Evolutionary conservation across 148 eudicot genomes (phyloP), one percentile per base, ranked within the genome.

Genomic region (Spergularia bocconei): DNA sequence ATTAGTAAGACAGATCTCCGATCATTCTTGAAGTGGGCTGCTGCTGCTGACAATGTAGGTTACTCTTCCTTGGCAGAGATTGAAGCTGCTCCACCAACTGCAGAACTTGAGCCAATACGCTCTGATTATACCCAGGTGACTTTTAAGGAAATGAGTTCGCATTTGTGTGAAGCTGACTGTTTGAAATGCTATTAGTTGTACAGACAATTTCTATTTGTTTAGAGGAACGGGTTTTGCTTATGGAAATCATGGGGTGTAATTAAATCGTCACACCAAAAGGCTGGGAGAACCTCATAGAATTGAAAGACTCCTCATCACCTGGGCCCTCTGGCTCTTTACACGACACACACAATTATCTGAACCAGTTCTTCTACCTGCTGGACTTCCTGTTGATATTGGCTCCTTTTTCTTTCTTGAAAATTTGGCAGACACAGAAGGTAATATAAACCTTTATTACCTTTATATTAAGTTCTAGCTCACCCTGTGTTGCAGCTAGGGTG

Each of bases 71-170:
- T 95, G 75, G 92, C 89, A 57, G 97, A 92, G 69, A 54, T 95
- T 75, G 98, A 95, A 85, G 93, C 97, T 57, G 98, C 98, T 80
- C 98, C 98, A 9, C 97, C 98, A 14, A 94, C 97, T 63, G 96
- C 98, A 82, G 98, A 95, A 77, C 81, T 95, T 81, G 98, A 95
- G 84, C 97, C 98, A 20, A 92, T 95, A 83, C 87, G 97, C 70
- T 84, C 98, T 57, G 76, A 90, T 78, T 95, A 95, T 78, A 86
- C 88, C 72, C 96, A 93, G 93, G 98, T 93, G 79, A 61, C 25
- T 65, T 23, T 70, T 51, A 9, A 11, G 23, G 3, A 55, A 20
- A 53, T 60, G 5, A 13, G 14, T 66, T 38, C 21, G 15, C 41
- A 8, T 48, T 19, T 7, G 21, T 52, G 10, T 47, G 14, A n/a